Conservation (phyloP, 176 grass and related monocot genomes). For the Carex cristatella region DNA sequence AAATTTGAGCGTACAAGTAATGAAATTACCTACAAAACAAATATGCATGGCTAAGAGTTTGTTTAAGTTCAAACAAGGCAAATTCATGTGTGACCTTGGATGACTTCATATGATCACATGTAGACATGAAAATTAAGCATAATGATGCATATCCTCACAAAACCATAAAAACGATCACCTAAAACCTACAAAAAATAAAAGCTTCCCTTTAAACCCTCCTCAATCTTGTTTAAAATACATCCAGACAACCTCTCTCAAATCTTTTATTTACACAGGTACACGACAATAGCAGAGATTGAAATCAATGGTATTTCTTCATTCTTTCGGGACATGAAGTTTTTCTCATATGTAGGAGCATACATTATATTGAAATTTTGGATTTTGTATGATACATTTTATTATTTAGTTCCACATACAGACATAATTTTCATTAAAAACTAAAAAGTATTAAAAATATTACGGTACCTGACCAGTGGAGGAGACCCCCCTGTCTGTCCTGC, state of each 20-base stretch:
- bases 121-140: neutral
- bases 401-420: neutral
- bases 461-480: slow-evolving; percentile 87
- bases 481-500: slow-evolving; percentile 96
- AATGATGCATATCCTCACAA: neutral
- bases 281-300: neutral
- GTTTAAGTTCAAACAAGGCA: slow-evolving; percentile 1
- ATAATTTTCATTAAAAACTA: neutral
- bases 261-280: neutral
- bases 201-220: neutral
- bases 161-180: neutral
- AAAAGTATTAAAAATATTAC: neutral
- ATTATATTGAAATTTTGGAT: neutral
- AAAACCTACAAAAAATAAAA: neutral
- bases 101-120: neutral
- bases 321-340: neutral
- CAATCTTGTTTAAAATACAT: neutral
- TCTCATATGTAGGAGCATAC: neutral
- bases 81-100: neutral
- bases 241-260: neutral
- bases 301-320: neutral
- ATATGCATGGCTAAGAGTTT: slow-evolving; percentile 8
- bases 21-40: slow-evolving; percentile 64
- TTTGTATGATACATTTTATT: neutral
- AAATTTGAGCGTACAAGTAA: slow-evolving; percentile 80